Evolutionary conservation across 257 asterid genomes (phyloP), one percentile per base, ranked within the genome.

Genomic region (Penstemon newberryi): DNA sequence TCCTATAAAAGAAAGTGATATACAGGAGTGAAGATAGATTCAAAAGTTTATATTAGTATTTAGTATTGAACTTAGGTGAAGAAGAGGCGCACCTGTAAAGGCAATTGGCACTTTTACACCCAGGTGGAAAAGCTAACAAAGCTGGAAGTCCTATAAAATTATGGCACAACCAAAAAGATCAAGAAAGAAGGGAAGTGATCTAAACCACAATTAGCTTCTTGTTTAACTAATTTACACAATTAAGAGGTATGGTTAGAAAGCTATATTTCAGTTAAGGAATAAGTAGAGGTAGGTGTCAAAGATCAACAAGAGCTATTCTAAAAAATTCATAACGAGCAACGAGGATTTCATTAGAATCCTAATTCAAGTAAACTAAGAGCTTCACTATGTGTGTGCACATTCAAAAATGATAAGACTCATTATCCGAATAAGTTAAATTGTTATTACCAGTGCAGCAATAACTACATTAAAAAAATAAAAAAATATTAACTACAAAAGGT

Each of bases 81-180:
- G 49, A 73, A 55, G 64, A 47, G 42, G 68, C 72, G 71, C 49
- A 93, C 99, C 99, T 90, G 65, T 60, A 61, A 72, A 88, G 81
- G 73, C 99, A 93, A 64, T 79, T 74, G 39, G 89, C 67, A 84
- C 85, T 84, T 80, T 82, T 85, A 83, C 99, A 93, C 52, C 95
- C 97, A 60, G 96, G 87, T 69, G 95, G 92, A n/a, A 89, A 90
- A 77, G 87, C 95, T 85, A 90, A 42, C n/a, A 93, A 45, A 4
- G 89, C 80, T 25, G 99, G 99, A 83, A 93, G 73, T 57, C 99
- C 99, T 93, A 85, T 49, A 65, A 72, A 63, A 10, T 62, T 45
- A 46, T 69, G 40, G 71, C 42, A 65, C 50, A 73, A 53, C 70
- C 38, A 63, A 45, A 66, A n/a, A 71, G 13, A 60, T 12, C 18